Evolutionary conservation across 768 basidiomycete species (phyloP).

Genomic region (Suillus ampliporus): DNA sequence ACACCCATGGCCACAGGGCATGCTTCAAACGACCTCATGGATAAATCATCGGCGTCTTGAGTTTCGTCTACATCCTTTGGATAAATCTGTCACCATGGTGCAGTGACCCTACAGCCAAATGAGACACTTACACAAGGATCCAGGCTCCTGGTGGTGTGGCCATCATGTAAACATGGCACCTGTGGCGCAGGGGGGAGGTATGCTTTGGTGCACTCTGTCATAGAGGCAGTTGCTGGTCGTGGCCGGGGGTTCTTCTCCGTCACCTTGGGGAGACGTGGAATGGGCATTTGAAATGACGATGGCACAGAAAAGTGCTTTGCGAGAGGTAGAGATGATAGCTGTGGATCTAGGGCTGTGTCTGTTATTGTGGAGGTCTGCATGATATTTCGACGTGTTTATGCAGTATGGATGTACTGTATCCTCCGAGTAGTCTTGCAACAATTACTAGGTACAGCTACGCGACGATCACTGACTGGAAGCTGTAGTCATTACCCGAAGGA

Average conservation of each 20-base stretch:
- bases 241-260: conserved; percentile 35
- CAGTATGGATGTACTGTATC: neutral
- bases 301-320: conserved; percentile 29
- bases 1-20: neutral
- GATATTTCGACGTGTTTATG: neutral
- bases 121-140: conserved; percentile 4
- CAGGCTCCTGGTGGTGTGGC: neutral
- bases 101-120: neutral
- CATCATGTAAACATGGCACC: neutral
- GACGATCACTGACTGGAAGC: conserved; percentile 15
- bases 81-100: neutral
- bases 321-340: conserved; percentile 23
- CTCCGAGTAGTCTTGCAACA: conserved; percentile 1
- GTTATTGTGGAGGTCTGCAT: conserved; percentile 25
- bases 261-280: conserved; percentile 39
- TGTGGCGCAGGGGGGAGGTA: conserved; percentile 48
- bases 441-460: conserved; percentile 12
- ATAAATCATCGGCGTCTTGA: neutral
- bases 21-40: conserved; percentile 4
- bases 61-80: neutral
- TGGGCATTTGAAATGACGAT: conserved; percentile 35
- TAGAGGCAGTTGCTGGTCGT: conserved; percentile 51
- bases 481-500: conserved; percentile 15
- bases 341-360: conserved; percentile 7
- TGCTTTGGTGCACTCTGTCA: conserved; percentile 44